Base-by-base conservation (phyloP, 495 filamentous ascomycete genomes). In the Rhypophila decipiens region DNA sequence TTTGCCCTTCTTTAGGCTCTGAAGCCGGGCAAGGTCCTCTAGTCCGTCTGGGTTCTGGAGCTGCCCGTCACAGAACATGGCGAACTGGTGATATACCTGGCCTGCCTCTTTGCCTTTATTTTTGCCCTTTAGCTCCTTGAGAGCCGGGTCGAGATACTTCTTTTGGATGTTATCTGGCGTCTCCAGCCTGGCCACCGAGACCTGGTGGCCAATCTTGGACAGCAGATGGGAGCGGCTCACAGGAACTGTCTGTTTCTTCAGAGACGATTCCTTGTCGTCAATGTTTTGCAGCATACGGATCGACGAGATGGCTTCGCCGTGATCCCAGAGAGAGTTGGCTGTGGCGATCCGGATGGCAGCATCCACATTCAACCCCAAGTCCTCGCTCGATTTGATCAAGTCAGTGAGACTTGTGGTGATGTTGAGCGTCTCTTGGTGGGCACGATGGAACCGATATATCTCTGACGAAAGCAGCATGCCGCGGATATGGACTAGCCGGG, bases 21-120 rank as follows among this genome's bases (percentile, higher is more conserved):
- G 74, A 29, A 95, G 75, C 12, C 93, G 84, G 37, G 81, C 76
- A 50, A 94, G 81, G 51, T 99, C 93, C 59, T 96, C 90, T 17
- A 88, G 67, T 42, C 82, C 80, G 43, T 90, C 88, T 2, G 82
- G 77, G 58, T 89, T 91, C 49, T 94, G 82, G 11, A 97, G 71
- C 59, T 97, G 93, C 52, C 85, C 82, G 61, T 99, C 91, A 60
- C 93, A 99, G 57, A 96, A 99, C 44, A 80, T 79, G 44, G 93
- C 93, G 63, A 96, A 97, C 51, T 93, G 86, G 61, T 96, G 88
- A 55, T 86, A 96, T 8, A 96, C 94, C 55, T 86, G 76, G 5
- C 91, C 89, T 5, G 90, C 87, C 44, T 87, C 84, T 51, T 80
- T 74, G 8, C 87, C 84, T 33, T 84, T 76, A 2, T 62, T 75